A percentile compares a stretch with the other conserved stretches of the same genome.
These are phyloP conservation scores for Talaromyces sp. DNA, from an alignment of 2,329 filamentous ascomycete species.

Conservation along the genomic window DNA sequence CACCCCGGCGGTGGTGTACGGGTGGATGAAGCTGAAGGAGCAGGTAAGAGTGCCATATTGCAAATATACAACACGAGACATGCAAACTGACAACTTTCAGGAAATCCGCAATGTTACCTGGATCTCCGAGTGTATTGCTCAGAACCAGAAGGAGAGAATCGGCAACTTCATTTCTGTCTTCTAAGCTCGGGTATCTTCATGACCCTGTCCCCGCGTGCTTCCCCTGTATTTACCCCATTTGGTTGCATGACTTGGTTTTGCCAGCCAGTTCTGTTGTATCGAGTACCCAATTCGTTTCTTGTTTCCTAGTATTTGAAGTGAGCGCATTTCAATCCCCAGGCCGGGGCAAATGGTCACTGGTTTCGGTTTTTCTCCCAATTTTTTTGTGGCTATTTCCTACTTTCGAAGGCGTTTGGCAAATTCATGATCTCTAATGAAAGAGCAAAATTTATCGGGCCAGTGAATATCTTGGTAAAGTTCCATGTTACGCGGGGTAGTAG, in stretches of 20 bases:
- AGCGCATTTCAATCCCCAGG: conserved; percentile 31
- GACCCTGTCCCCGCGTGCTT: conserved; percentile 14
- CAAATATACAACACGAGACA: not conserved
- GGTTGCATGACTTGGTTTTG: conserved; percentile 3
- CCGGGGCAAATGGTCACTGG: conserved; percentile 18
- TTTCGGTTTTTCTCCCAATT: conserved; percentile 24
- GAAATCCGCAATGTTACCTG: conserved; percentile 99
- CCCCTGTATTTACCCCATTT: conserved; percentile 20
- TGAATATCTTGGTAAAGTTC: conserved; percentile 5
- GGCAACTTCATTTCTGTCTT: conserved; percentile 99
- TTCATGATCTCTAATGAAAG: conserved; percentile 29
- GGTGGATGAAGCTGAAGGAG: conserved; percentile 95
- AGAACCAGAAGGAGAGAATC: conserved; percentile 99
- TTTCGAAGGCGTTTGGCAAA: conserved; percentile 31
- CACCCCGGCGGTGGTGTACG: conserved; percentile 91
- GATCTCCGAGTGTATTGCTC: conserved; percentile 99
- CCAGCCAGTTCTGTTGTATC: conserved; percentile 25
- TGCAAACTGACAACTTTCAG: conserved; percentile 52
- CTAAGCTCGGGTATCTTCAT: conserved; percentile 48
- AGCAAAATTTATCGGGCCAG: conserved; percentile 20
- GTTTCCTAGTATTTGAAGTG: conserved; percentile 24
- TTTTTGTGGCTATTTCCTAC: conserved; percentile 8
- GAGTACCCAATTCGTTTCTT: conserved; percentile 36
- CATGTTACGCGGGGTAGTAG: too few species aligned
- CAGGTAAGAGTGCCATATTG: conserved; percentile 65